These are phyloP conservation scores for Flaveria bidentis DNA, from an alignment of 129 eudicot species.

Conservation along the genomic window DNA sequence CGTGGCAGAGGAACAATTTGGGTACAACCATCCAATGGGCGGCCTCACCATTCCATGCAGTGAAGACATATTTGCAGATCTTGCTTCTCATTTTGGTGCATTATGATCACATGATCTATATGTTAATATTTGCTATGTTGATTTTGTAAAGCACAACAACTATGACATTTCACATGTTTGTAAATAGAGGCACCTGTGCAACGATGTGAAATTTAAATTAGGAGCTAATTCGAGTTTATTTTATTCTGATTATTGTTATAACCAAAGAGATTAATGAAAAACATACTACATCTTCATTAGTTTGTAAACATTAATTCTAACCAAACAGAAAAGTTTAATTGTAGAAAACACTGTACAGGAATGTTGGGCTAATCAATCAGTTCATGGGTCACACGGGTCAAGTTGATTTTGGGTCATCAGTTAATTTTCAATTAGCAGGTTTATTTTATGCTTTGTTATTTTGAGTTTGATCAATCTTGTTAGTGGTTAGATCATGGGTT, in stretches of 20 bases:
- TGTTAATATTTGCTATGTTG: not conserved
- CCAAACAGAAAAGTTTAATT: too few species aligned
- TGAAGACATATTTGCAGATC: not conserved
- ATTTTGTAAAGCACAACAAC: not conserved
- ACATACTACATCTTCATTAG: not conserved
- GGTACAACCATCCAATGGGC: conserved; percentile 1
- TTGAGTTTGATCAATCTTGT: too few species aligned
- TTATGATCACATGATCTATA: not conserved
- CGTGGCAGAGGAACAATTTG: not conserved
- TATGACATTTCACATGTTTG: too few species aligned
- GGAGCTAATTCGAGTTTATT: not conserved
- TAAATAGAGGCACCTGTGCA: not conserved
- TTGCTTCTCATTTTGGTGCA: not conserved
- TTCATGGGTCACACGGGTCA: too few species aligned
- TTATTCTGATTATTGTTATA: not conserved
- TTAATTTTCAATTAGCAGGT: not conserved
- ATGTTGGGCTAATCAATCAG: too few species aligned
- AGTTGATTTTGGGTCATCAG: too few species aligned
- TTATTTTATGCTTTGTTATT: too few species aligned
- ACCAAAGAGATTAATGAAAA: not conserved
- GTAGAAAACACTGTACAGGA: too few species aligned
- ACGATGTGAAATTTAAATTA: too few species aligned
- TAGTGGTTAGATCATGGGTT: too few species aligned
- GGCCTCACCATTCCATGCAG: conserved; percentile 2
- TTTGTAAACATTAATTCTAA: too few species aligned